Evolutionary conservation across 1,284 basidiomycete genomes (phyloP), one percentile per base, ranked within the genome.

Genomic region (Cryptococcus depauperatus): DNA sequence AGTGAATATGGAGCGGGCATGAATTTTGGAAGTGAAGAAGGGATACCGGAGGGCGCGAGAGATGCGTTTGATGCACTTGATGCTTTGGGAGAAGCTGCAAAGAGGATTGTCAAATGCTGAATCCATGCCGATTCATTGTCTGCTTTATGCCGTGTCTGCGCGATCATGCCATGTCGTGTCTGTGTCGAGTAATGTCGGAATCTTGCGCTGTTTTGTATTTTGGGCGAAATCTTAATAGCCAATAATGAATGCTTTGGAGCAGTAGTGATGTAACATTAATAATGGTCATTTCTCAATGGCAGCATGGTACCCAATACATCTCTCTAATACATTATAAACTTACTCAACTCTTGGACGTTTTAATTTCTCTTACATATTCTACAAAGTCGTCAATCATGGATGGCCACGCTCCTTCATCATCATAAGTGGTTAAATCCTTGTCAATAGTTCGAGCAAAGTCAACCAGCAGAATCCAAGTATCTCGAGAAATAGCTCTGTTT

Each of bases 391-490:
- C 71, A 37, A 73, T 70, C 4, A 68, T 64, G 27, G 70, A 71
- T 14, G 69, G 70, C 70, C 70, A 72, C 6, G 69, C 64, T 23
- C 90, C 87, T 73, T 89, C 85, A 60, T 80, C 75, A 66, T 93
- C 88, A 64, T 95, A 86, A 51, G 82, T 82, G 68, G 77, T 73
- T 67, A 93, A 92, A 44, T 78, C 77, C 21, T 77, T 72, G 68
- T 96, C 86, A 62, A 89, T 87, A 41, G 80, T 79, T 53, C 83
- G 80, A 34, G 91, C 75, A 47, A 69, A 69, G 57, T 68, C 64
- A 29, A 70, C 55, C 51, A 90, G 87, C 79, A 93, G 85, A 42
- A 76, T 74, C 92, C 92, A 97, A 2, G 89, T 91, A 73, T 97
- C 92, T 71, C 87, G 90, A 70, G 85, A 91, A 29, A 97, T 77